Conservation (phyloP, 345 rosid species). For the Salix arbutifolia region DNA sequence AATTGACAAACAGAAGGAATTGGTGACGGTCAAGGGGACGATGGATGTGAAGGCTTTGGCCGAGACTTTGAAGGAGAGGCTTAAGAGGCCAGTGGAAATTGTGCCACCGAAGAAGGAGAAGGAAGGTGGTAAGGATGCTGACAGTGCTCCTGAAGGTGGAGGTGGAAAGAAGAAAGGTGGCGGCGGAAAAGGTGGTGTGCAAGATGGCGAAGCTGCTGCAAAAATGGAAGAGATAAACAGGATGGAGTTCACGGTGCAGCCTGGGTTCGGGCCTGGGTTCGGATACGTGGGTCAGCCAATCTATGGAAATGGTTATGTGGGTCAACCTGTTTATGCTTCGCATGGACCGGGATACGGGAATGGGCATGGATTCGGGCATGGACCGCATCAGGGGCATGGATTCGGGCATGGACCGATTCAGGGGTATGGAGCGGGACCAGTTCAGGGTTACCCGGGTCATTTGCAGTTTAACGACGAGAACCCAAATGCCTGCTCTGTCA, state of each 20-base stretch:
- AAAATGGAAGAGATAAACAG: conserved; percentile 18
- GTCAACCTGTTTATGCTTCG: background rate
- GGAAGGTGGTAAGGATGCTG: conserved; percentile 13
- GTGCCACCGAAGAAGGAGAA: conserved; percentile 70
- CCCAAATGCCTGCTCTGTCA: conserved; percentile 33
- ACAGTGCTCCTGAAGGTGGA: conserved; percentile 9
- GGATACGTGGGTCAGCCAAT: conserved; percentile 14
- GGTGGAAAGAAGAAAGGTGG: conserved; percentile 16
- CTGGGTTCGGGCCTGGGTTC: conserved; percentile 21
- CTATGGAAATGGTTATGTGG: conserved; percentile 10
- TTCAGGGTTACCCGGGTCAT: conserved; percentile 23
- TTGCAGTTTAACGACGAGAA: conserved; percentile 65
- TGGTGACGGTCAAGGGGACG: conserved; percentile 62
- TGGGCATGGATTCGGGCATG: conserved; percentile 6
- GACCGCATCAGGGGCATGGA: conserved; percentile 15
- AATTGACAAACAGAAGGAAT: conserved; percentile 55
- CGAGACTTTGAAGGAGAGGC: conserved; percentile 44
- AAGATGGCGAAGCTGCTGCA: conserved; percentile 14
- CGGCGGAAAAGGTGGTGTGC: conserved; percentile 26
- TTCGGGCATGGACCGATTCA: conserved; percentile 5
- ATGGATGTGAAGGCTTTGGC: conserved; percentile 61
- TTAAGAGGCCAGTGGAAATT: conserved; percentile 51
- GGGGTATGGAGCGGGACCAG: background rate
- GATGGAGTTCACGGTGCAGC: conserved; percentile 42
- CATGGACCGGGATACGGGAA: conserved; percentile 1